Base-by-base conservation (phyloP, 441 rosid genomes). In the Oxalis stricta region DNA sequence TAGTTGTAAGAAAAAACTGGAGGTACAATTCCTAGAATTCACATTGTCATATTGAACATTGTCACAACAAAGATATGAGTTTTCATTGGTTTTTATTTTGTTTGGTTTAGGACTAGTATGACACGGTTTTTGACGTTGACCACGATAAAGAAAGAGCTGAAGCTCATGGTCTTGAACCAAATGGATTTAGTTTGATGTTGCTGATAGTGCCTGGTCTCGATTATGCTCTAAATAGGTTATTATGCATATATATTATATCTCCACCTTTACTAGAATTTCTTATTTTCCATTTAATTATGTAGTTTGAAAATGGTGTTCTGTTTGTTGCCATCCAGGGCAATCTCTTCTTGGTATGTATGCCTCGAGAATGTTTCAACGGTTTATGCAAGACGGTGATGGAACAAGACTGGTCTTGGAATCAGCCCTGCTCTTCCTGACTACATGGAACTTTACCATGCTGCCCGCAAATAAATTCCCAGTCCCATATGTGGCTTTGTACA, bases 401-500 rank as follows among this genome's bases (percentile, higher is more conserved):
- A 64, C 94, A 91, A 79, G 96, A 91, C 63, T 91, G 99, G 99
- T 91, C 96, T 42, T 91, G 99, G 99, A 91, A 86, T n/a, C 44
- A 79, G 84, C 43, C 99, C 99, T 37, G 94, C 99, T 39, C 93
- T 91, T 5, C n/a, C n/a, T n/a, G 95, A 91, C 46, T 91, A 91
- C 67, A 18, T 86, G 75, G 99, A 91, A 73, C 96, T 91, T 47
- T 91, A 91, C 72, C 94, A 79, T 41, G 71, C 86, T 1, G 94
- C 93, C 17, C 69, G 75, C 52, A 91, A 83, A 59, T 74, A 63
- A 76, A 48, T 24, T 13, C n/a, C n/a, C n/a, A n/a, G n/a, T n/a
- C n/a, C n/a, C n/a, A n/a, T n/a, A n/a, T n/a, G n/a, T n/a, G n/a
- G n/a, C n/a, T n/a, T n/a, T n/a, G n/a, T n/a, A n/a, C n/a, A n/a